Evolutionary conservation across 179 eudicot genomes (phyloP), one percentile per base, ranked within the genome.

Genomic region (Gypsophila paniculata): DNA sequence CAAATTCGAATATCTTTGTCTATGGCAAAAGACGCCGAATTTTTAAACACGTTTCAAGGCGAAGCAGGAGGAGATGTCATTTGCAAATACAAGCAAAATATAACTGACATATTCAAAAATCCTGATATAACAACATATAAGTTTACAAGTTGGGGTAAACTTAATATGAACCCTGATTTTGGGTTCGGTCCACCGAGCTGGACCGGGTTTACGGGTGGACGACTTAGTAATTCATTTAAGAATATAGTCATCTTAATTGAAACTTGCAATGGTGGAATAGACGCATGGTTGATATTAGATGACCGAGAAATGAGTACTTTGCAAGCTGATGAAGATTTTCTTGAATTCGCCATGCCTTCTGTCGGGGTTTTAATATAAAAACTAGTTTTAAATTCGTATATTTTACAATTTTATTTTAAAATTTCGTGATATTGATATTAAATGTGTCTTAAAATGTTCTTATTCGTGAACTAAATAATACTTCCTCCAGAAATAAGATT

Each of bases 241-340:
- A 73, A 78, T 64, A 38, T 51, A 0, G 42, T 62, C 8, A 19
- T 29, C 5, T 48, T 78, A 48, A 54, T 68, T 6, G 52, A 68
- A 0, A 62, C 19, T 15, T 32, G 38, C 0, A 14, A 18, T 15
- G 39, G 65, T 29, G 79, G 77, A 19, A 61, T 79, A 1, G 76
- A 75, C 61, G 79, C 72, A 13, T 78, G 81, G 81, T 1, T 74
- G 68, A 58, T 78, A 12, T 53, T 74, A 14, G 75, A 65, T 64
- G 75, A 74, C 25, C 68, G 39, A 58, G 78, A 74, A 72, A 78
- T 78, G 78, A 21, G n/a, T 11, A 14, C 38, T 25, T 57, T 78
- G 70, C 70, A 55, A 59, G 36, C n/a, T 2, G 71, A 78, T 25
- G 19, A 25, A 0, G 75, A 74, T 57, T 78, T 78, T 18, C 75